Evolutionary conservation across 176 grass and related monocot species (phyloP).

Genomic region (Oryza glaberrima): DNA sequence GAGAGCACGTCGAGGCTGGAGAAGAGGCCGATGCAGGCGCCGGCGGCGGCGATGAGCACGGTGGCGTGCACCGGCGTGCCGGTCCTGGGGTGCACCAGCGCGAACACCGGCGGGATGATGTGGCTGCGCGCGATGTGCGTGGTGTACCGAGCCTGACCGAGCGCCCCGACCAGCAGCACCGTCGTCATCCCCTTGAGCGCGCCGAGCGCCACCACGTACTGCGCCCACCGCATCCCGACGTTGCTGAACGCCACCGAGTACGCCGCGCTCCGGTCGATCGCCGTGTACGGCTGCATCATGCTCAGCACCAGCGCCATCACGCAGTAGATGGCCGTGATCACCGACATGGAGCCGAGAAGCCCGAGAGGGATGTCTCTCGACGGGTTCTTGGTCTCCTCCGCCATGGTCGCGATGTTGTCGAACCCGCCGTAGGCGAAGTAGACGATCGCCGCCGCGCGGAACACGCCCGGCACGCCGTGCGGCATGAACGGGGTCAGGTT

Average conservation of each 20-base stretch:
- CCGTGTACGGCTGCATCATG: conserved; percentile 91
- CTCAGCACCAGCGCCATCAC: conserved; percentile 81
- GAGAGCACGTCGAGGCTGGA: conserved; percentile 79
- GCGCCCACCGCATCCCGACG: conserved; percentile 82
- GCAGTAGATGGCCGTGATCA: conserved; percentile 83
- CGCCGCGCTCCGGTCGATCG: conserved; percentile 59
- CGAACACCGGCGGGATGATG: conserved; percentile 95
- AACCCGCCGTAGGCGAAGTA: conserved; percentile 95
- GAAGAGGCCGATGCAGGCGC: conserved; percentile 80
- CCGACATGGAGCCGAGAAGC: conserved; percentile 79
- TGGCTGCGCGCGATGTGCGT: conserved; percentile 97
- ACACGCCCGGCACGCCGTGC: conserved; percentile 68
- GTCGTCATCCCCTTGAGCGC: conserved; percentile 99
- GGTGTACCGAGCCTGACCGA: conserved; percentile 80
- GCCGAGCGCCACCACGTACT: conserved; percentile 87
- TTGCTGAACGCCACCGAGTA: conserved; percentile 80
- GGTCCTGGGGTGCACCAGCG: conserved; percentile 80
- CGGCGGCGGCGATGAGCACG: conserved; percentile 49
- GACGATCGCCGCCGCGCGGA: conserved; percentile 82
- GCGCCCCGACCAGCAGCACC: conserved; percentile 81
- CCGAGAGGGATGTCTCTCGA: conserved; percentile 87
- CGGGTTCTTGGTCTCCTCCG: conserved; percentile 88
- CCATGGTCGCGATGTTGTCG: conserved; percentile 95
- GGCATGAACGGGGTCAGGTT: conserved; percentile 87
- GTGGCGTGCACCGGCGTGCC: conserved; percentile 89